Percentiles rank a stretch among this genome's conserved stretches.
Conservation (phyloP, 2,329 filamentous ascomycete species). For the Colletotrichum sp. region DNA sequence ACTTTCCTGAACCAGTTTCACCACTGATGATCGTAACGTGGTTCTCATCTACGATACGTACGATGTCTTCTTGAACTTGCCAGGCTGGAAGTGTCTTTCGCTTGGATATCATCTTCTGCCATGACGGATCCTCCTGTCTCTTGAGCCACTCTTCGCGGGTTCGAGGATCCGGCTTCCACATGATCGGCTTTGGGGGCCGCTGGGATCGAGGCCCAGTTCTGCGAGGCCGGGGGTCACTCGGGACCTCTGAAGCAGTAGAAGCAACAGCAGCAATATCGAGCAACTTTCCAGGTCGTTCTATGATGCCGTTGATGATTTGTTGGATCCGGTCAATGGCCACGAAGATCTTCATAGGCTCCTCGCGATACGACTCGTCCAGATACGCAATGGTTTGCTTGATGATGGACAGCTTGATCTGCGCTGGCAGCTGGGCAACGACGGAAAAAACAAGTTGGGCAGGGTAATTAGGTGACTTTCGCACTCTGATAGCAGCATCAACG, state of each 20-base stretch:
- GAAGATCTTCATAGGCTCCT: slow-evolving; percentile 89
- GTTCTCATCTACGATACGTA: slow-evolving; percentile 75
- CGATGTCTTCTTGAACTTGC: slow-evolving; percentile 78
- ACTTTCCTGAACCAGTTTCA: slow-evolving; percentile 96
- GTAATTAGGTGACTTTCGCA: slow-evolving; percentile 77
- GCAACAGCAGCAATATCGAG: slow-evolving; percentile 83
- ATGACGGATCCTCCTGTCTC: slow-evolving; percentile 67
- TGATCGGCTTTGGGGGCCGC: slow-evolving; percentile 63
- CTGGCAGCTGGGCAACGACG: slow-evolving; percentile 75
- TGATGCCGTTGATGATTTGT: slow-evolving; percentile 79
- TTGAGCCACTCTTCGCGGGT: slow-evolving; percentile 73
- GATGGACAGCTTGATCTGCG: slow-evolving; percentile 91
- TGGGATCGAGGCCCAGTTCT: slow-evolving; percentile 33
- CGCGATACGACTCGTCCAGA: slow-evolving; percentile 72
- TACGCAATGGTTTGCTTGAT: slow-evolving; percentile 78
- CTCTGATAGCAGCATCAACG: slow-evolving; percentile 65
- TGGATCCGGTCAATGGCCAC: slow-evolving; percentile 92
- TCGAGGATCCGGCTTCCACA: slow-evolving; percentile 64
- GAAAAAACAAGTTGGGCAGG: slow-evolving; percentile 74
- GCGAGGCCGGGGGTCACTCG: slow-evolving; percentile 27
- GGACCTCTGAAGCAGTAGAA: slow-evolving; percentile 66
- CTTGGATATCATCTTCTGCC: slow-evolving; percentile 77
- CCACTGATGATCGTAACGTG: slow-evolving; percentile 97
- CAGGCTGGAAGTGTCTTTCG: slow-evolving; percentile 85
- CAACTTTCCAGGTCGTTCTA: slow-evolving; percentile 83